phyloP scores from a whole-genome alignment of 2,329 filamentous ascomycete genomes.

The Raffaelea albimanens region DNA sequence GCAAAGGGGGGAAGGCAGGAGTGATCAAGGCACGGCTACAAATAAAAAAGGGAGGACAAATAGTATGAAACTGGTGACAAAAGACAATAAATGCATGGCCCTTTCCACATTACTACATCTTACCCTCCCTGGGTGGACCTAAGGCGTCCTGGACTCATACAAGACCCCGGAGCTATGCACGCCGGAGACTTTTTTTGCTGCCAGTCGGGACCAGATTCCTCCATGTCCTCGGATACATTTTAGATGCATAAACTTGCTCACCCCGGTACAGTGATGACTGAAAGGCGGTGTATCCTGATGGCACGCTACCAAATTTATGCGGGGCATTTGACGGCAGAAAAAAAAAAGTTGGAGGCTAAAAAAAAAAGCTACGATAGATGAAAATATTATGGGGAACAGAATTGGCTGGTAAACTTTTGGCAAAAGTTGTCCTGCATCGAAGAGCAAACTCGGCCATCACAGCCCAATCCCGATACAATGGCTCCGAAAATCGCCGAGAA shows the following conservation, averaged over 20 bases:
- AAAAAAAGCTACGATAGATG: not conserved
- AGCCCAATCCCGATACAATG: constrained; percentile 21
- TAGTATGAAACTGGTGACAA: too few relatives aligned
- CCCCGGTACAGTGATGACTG: not conserved
- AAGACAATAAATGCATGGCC: too few relatives aligned
- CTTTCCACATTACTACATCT: too few relatives aligned
- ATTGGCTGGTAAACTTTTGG: not conserved
- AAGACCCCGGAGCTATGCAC: not conserved
- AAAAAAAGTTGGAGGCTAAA: not conserved
- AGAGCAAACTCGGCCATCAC: too few relatives aligned
- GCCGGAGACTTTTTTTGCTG: not conserved
- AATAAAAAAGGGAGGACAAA: too few relatives aligned
- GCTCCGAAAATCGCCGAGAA: constrained; percentile 32
- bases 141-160: not conserved
- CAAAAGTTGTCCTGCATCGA: not conserved
- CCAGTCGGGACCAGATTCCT: too few relatives aligned
- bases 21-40: too few relatives aligned
- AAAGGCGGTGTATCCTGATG: not conserved
- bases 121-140: too few relatives aligned
- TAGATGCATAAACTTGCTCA: not conserved
- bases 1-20: too few relatives aligned
- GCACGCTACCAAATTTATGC: not conserved
- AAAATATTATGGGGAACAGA: not conserved
- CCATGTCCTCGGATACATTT: not conserved
- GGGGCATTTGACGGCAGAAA: not conserved